Conservation (phyloP, 139 green algal genomes). For the Zygnema cylindricum region DNA sequence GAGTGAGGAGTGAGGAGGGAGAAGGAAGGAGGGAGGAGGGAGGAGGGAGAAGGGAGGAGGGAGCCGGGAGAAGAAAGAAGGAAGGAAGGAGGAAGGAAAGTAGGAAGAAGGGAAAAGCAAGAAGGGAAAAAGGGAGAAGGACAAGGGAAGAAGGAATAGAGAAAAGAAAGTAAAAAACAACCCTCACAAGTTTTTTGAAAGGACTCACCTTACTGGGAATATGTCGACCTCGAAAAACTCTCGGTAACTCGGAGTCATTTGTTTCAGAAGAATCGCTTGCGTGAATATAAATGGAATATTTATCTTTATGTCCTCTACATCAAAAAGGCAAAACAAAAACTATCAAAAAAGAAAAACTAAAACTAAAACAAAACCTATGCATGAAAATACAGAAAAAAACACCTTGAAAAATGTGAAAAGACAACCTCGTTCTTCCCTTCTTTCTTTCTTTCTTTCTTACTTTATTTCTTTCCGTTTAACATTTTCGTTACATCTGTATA, state of each 20-base stretch:
- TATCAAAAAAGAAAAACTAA: background rate
- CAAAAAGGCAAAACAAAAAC: background rate
- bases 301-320: background rate
- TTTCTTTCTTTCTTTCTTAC: no score
- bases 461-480: no score
- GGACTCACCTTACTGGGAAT: constrained; percentile 28
- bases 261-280: background rate
- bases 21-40: background rate
- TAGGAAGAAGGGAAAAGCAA: background rate
- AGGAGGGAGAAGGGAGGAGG: background rate
- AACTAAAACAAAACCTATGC: background rate
- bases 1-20: background rate
- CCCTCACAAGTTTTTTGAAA: background rate
- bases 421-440: no score
- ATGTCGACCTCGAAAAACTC: constrained; percentile 19
- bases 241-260: background rate
- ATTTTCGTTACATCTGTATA: no score
- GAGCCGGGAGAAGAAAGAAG: background rate
- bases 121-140: background rate
- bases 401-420: no score
- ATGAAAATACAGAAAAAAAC: no score
- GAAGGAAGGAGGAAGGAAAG: background rate
- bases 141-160: background rate
- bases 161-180: background rate
- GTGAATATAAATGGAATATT: constrained; percentile 49